Evolutionary conservation across 169 alveolate genomes (phyloP).

Genomic region (Prorocentrum cordatum): DNA sequence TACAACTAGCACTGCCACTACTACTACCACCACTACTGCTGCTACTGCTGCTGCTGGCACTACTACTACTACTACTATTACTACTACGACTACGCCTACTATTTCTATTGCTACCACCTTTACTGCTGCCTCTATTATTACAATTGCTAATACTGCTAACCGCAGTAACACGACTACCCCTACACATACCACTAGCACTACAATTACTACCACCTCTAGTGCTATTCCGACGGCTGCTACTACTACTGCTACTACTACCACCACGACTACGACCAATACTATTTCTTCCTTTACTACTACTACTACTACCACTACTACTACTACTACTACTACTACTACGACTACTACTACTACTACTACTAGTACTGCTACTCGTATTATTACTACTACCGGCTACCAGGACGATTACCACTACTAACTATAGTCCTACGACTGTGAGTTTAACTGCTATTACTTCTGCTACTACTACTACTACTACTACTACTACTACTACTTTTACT

Average conservation of each 20-base stretch:
- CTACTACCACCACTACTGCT: not conserved
- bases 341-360: not conserved
- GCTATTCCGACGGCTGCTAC: not conserved
- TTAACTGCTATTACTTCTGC: not conserved
- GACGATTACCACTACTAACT: too few species aligned
- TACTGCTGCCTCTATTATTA: not conserved
- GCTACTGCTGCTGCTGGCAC: not conserved
- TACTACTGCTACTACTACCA: not conserved
- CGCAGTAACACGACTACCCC: not conserved
- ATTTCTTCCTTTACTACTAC: not conserved
- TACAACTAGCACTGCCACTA: not conserved
- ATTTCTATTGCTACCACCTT: not conserved
- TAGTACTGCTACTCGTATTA: too few species aligned
- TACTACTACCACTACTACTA: not conserved
- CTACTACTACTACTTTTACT: not conserved
- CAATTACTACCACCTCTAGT: not conserved
- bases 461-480: not conserved
- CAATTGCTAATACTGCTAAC: not conserved
- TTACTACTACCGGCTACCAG: too few species aligned
- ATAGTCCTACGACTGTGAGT: not conserved
- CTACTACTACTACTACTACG: not conserved
- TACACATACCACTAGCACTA: not conserved
- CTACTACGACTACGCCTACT: not conserved
- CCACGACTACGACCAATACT: not conserved
- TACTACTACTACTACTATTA: not conserved